Conservation (phyloP, 257 asterid genomes). For the Capsicum pubescens region DNA sequence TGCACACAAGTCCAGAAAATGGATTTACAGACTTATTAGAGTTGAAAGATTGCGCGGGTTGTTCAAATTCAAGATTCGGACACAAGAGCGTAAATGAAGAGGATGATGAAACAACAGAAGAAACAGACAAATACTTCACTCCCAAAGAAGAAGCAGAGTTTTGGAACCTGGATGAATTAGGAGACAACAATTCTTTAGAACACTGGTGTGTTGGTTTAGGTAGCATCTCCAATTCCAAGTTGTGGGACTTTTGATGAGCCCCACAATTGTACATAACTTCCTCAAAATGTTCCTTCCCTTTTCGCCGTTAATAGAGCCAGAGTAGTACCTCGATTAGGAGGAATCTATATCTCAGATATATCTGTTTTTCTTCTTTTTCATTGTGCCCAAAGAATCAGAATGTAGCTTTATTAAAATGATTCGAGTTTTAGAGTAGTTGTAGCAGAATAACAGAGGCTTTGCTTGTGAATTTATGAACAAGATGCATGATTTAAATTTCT, state of each 20-base stretch:
- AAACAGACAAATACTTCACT: constrained; percentile 13
- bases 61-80: background rate
- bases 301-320: background rate
- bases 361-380: background rate
- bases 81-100: background rate
- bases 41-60: constrained; percentile 9
- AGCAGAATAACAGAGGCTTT: background rate
- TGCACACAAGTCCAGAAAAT: constrained; percentile 31
- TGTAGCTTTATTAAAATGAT: background rate
- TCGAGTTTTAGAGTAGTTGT: background rate
- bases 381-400: background rate
- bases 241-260: constrained; percentile 69
- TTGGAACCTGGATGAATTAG: constrained; percentile 35
- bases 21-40: constrained; percentile 28
- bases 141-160: constrained; percentile 39
- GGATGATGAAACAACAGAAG: background rate
- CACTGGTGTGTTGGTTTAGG: constrained; percentile 56
- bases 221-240: constrained; percentile 40
- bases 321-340: background rate
- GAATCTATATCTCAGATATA: background rate
- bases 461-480: background rate
- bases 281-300: background rate
- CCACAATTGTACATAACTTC: background rate
- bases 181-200: constrained; percentile 41
- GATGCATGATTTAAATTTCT: background rate